Evolutionary conservation across 176 grass and related monocot species (phyloP), one percentile per base, ranked within the genome.

Genomic region (Carex pumila): DNA sequence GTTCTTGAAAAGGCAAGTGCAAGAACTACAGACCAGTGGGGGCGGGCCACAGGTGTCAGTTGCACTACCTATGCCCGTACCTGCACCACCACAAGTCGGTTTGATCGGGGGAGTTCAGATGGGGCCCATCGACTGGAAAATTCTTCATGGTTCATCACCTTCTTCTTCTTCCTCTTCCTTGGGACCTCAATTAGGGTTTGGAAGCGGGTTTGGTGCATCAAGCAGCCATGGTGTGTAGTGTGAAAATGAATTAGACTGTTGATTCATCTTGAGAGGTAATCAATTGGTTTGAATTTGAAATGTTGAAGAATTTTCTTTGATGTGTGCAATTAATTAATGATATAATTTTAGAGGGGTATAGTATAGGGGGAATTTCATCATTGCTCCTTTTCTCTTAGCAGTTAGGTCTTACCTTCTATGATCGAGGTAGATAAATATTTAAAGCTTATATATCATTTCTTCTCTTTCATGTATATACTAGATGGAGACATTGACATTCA

Each of bases 1-100:
- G 83, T 97, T 97, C 86, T 90, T 97, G 63, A 94, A 97, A 88
- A 84, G 90, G 37, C 94, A 97, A 87, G 92, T 97, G 43, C 94
- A 94, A 14, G 94, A 94, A 17, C 71, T 97, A 22, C 94, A 94
- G 74, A 14, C 81, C 0, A 15, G 22, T 11, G 81, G 64, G 19
- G 63, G 13, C 0, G 61, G 61, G 22, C 31, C 59, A 1, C 79
- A 81, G 11, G 45, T 36, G 13, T 25, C 62, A 7, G 7, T n/a
- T 6, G 45, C 41, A 17, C 7, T 83, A 15, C 81, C 81, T 69
- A 1, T 69, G 62, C 74, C 59, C 3, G 45, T 79, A 18, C 59
- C 57, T 3, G 5, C 22, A 55, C 47, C 45, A 4, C 69, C 70
- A 0, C 85, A 67, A 17, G 21, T 71, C 7, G 67, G 61, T 17